Base-by-base conservation (phyloP, 2,329 filamentous ascomycete species). In the Aspergillus amoenus region DNA sequence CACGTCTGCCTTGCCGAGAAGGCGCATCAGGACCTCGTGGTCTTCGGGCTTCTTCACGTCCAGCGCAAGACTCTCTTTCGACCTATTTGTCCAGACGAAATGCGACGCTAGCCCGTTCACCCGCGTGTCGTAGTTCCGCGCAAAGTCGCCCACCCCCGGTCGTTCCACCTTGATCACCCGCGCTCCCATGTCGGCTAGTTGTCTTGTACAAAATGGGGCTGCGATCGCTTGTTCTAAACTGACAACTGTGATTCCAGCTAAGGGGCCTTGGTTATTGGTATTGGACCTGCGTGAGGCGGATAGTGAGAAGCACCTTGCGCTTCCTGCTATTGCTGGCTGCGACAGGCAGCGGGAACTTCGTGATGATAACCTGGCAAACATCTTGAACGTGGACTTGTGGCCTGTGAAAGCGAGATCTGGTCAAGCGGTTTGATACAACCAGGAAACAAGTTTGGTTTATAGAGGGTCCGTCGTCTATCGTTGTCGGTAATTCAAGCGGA, bases 91-190 rank as follows among this genome's bases (percentile, higher is more conserved):
- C 81, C 82, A 83, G n/a, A 83, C 74, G 56, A 84, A 84, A 62
- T 84, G 81, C 0, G 81, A 83, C 0, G 79, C 71, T 13, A 81
- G 68, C 0, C 81, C 81, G 7, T 76, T 73, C 2, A 82, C 80
- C 8, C 81, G 76, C 0, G 68, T 75, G 63, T 84, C 81, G 59
- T 83, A 82, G 12, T 75, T 68, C 1, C 81, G 76, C 0, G 81
- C 81, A 63, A 84, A 84, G 62, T 84, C 82, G 1, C 81, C 81
- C 0, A 76, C 76, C 0, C 69, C 74, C 0, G 80, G 81, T 1
- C 82, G 77, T 61, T 84, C 81, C 18, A 84, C 68, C 65, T 84
- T 84, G 66, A 83, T 83, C 18, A 84, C 80, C 5, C 81, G 73
- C 2, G 81, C 81, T 12, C 82, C 82, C 8, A 80, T 71, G 58